phyloP scores from a whole-genome alignment of 169 alveolate species.

The Plasmodium yoelii region DNA sequence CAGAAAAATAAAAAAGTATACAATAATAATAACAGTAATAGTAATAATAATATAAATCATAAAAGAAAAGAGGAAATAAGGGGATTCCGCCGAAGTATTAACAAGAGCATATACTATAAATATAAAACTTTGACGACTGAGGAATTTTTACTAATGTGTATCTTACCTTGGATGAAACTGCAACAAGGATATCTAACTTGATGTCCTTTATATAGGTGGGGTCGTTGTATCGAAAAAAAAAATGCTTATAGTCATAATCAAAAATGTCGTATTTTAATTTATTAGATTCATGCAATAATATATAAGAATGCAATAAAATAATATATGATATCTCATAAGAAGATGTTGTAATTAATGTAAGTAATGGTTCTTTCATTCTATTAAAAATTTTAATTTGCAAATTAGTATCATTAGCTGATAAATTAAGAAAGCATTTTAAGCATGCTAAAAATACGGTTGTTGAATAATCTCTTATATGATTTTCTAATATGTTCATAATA shows the following conservation, averaged over 20 bases:
- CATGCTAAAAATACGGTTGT: slow-evolving; percentile 96
- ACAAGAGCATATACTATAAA: no score
- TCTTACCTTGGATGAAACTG: slow-evolving; percentile 86
- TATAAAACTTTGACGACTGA: no score
- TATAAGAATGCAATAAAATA: slow-evolving; percentile 81
- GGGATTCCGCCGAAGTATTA: no score
- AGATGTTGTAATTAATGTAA: slow-evolving; percentile 85
- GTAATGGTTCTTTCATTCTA: slow-evolving; percentile 86
- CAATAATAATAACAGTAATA: background rate
- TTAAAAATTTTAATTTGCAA: slow-evolving; percentile 85
- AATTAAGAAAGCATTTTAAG: slow-evolving; percentile 85
- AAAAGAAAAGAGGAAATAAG: no score
- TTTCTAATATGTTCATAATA: slow-evolving; percentile 97
- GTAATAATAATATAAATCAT: no score
- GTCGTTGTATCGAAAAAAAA: slow-evolving; percentile 88
- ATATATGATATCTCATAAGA: slow-evolving; percentile 87
- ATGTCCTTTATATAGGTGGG: slow-evolving; percentile 88
- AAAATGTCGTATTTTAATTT: slow-evolving; percentile 65
- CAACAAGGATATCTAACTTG: slow-evolving; percentile 86
- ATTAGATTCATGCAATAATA: slow-evolving; percentile 72
- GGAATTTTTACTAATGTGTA: background rate
- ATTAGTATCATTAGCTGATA: slow-evolving; percentile 83
- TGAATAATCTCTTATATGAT: slow-evolving; percentile 94
- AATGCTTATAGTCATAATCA: slow-evolving; percentile 85
- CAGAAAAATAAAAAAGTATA: background rate